Evolutionary conservation across 2,329 filamentous ascomycete genomes (phyloP).

Genomic region (Massarina eburnea): DNA sequence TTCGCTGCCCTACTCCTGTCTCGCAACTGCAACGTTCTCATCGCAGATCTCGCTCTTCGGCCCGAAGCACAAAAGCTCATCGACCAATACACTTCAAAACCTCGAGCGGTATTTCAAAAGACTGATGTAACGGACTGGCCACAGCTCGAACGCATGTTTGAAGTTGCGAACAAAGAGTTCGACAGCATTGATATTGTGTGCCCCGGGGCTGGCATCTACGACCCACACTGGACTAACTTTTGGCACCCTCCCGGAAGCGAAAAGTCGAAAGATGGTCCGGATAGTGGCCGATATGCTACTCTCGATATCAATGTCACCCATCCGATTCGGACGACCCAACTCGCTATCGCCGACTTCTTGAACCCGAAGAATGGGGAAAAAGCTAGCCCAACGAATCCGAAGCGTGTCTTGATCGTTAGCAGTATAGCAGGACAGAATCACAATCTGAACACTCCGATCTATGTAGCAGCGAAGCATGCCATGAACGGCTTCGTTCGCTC

Average conservation of each 20-base stretch:
- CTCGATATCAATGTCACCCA: conserved; percentile 54
- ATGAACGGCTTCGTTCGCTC: conserved; percentile 54
- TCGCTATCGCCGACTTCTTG: conserved; percentile 50
- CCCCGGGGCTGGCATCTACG: conserved; percentile 53
- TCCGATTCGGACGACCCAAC: conserved; percentile 50
- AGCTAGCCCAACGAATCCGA: conserved; percentile 45
- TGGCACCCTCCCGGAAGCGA: conserved; percentile 49
- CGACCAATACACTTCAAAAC: conserved; percentile 33
- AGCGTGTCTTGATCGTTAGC: conserved; percentile 49
- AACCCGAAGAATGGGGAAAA: conserved; percentile 39
- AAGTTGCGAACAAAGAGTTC: conserved; percentile 30
- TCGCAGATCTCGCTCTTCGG: conserved; percentile 51
- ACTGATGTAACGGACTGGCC: conserved; percentile 47
- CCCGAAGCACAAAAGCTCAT: conserved; percentile 51
- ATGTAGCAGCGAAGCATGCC: conserved; percentile 50
- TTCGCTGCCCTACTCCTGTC: conserved; percentile 51
- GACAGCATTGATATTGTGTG: conserved; percentile 49
- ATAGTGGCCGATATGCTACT: conserved; percentile 31
- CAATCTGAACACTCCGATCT: conserved; percentile 45
- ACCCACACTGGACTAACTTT: conserved; percentile 52
- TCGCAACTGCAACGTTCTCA: conserved; percentile 50
- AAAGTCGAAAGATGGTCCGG: conserved; percentile 34
- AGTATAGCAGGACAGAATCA: conserved; percentile 48
- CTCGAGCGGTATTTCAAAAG: conserved; percentile 47
- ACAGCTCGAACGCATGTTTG: conserved; percentile 38